phyloP scores from a whole-genome alignment of 495 filamentous ascomycete species.

The Penicillium cosmopolitanum region DNA sequence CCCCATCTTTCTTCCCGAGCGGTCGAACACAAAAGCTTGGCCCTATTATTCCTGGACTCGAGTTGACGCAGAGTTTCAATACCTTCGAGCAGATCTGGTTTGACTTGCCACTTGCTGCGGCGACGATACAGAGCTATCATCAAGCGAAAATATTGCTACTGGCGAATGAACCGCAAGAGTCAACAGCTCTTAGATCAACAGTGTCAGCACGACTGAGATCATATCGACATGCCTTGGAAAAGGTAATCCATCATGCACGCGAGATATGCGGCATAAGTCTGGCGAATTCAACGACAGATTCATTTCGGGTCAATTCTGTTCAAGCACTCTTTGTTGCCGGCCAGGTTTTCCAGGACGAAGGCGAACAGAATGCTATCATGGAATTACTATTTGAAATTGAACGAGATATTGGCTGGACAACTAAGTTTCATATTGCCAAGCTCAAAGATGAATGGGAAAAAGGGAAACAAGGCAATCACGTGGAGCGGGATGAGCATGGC shows the following conservation, averaged over 20 bases:
- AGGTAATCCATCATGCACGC: constrained; percentile 21
- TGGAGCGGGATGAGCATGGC: constrained; percentile 13
- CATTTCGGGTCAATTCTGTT: constrained; percentile 24
- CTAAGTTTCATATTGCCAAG: constrained; percentile 24
- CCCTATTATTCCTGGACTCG: background rate
- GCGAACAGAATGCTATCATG: constrained; percentile 26
- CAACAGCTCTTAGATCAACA: constrained; percentile 30
- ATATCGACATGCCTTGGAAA: constrained; percentile 19
- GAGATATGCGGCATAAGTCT: constrained; percentile 31
- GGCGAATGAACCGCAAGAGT: constrained; percentile 30
- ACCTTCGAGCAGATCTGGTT: constrained; percentile 30
- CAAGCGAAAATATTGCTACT: constrained; percentile 24
- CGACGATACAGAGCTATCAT: constrained; percentile 30
- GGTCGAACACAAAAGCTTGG: constrained; percentile 11
- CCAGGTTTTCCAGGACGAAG: constrained; percentile 23
- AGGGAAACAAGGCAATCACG: constrained; percentile 12
- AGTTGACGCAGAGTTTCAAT: background rate
- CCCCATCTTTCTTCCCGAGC: constrained; percentile 12
- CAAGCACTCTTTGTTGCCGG: constrained; percentile 32
- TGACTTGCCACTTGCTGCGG: constrained; percentile 27
- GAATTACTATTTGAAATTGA: constrained; percentile 27
- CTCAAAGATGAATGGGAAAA: constrained; percentile 57
- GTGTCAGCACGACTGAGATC: constrained; percentile 26
- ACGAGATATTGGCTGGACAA: constrained; percentile 27
- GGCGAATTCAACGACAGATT: constrained; percentile 19